These are phyloP conservation scores for Eucommia ulmoides DNA, from an alignment of 257 asterid species.

Conservation along the genomic window DNA sequence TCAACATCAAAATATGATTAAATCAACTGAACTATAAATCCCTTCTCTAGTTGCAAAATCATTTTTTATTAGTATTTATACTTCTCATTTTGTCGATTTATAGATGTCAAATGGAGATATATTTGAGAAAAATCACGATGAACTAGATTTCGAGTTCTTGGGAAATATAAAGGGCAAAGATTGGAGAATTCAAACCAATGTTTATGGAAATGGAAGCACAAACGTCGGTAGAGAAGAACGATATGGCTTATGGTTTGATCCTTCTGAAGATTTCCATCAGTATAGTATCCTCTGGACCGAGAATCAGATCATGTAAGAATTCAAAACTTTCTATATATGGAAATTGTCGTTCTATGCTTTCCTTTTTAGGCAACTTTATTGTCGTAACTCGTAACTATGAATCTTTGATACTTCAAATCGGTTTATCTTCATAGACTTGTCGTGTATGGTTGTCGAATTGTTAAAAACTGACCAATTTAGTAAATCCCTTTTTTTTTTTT, in stretches of 20 bases:
- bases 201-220: conserved; percentile 90
- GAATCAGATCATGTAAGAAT: conserved; percentile 46
- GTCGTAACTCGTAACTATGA: too few species aligned
- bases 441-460: too few species aligned
- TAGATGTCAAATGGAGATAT: conserved; percentile 82
- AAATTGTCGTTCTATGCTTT: neutral
- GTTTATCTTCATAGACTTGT: too few species aligned
- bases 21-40: too few species aligned
- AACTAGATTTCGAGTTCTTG: conserved; percentile 80
- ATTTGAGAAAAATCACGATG: conserved; percentile 76
- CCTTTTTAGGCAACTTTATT: neutral
- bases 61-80: conserved; percentile 9
- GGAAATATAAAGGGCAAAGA: conserved; percentile 76
- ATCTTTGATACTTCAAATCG: too few species aligned
- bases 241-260: conserved; percentile 86
- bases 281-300: conserved; percentile 67
- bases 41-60: too few species aligned
- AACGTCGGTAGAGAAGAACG: conserved; percentile 70
- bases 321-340: neutral
- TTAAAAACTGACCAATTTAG: too few species aligned
- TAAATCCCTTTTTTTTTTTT: too few species aligned
- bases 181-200: conserved; percentile 81
- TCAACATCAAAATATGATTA: too few species aligned
- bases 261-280: conserved; percentile 73
- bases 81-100: conserved; percentile 1